phyloP scores from a whole-genome alignment of 495 filamentous ascomycete species.

The Corynascus novoguineensis region DNA sequence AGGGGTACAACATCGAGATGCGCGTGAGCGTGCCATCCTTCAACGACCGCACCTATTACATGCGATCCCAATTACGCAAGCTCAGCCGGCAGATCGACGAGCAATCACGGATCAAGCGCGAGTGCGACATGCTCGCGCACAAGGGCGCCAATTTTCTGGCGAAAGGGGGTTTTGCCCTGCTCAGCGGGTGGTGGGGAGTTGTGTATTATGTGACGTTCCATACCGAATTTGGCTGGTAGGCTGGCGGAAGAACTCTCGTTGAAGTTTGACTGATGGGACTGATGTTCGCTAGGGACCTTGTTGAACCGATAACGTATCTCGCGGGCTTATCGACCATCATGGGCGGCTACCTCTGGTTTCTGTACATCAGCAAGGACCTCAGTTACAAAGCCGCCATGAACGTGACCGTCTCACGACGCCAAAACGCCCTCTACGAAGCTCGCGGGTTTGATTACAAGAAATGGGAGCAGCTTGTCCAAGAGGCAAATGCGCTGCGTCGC shows the following conservation, averaged over 20 bases:
- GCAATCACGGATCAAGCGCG: slow-evolving; percentile 66
- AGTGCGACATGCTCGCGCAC: slow-evolving; percentile 76
- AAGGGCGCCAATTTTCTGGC: slow-evolving; percentile 72
- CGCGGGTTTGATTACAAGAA: slow-evolving; percentile 67
- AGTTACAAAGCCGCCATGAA: slow-evolving; percentile 80
- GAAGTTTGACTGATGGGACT: background rate
- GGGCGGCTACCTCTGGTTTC: slow-evolving; percentile 86
- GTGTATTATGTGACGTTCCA: slow-evolving; percentile 77
- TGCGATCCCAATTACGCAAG: slow-evolving; percentile 68
- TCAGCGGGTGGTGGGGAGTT: slow-evolving; percentile 72
- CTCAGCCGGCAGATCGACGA: slow-evolving; percentile 59
- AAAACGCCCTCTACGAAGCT: slow-evolving; percentile 67
- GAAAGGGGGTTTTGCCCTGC: slow-evolving; percentile 65
- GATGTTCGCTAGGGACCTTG: slow-evolving; percentile 55
- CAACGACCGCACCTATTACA: slow-evolving; percentile 80
- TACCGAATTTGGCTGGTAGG: slow-evolving; percentile 63
- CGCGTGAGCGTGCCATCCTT: slow-evolving; percentile 79
- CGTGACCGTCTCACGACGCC: slow-evolving; percentile 72
- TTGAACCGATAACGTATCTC: slow-evolving; percentile 88
- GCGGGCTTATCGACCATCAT: slow-evolving; percentile 79
- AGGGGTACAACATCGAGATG: slow-evolving; percentile 64
- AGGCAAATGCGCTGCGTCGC: slow-evolving; percentile 68
- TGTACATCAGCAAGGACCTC: slow-evolving; percentile 87
- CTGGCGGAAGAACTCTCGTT: background rate
- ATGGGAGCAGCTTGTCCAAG: slow-evolving; percentile 77